A percentile compares a stretch with the other conserved stretches of the same genome.
phyloP scores from a whole-genome alignment of 164 flowering plant species.

The Echeveria elegans region DNA sequence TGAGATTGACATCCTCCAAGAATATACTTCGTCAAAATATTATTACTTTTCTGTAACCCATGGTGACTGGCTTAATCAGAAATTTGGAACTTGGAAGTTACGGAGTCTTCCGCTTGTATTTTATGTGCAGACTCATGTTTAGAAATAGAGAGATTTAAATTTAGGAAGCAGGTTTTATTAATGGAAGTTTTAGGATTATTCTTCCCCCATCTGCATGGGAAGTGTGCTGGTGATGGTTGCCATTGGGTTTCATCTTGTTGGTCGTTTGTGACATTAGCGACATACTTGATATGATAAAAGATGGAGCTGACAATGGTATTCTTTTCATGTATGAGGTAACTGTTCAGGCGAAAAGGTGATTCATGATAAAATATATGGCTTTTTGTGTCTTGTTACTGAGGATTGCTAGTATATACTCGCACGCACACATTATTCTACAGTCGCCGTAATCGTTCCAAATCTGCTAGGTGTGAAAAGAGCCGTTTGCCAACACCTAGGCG shows the following conservation, averaged over 20 bases:
- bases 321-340: slow-evolving; percentile 76
- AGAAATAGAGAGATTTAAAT: slow-evolving; percentile 12
- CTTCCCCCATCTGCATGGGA: slow-evolving; percentile 44
- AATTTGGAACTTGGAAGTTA: background rate
- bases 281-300: slow-evolving; percentile 60
- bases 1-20: background rate
- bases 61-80: background rate
- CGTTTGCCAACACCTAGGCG: slow-evolving; percentile 50
- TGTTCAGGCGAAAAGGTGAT: slow-evolving; percentile 28
- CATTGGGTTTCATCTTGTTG: slow-evolving; percentile 56
- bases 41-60: background rate
- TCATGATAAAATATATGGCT: background rate
- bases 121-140: background rate
- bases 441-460: slow-evolving; percentile 64
- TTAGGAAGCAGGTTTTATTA: slow-evolving; percentile 14
- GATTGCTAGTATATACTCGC: slow-evolving; percentile 14
- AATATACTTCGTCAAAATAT: background rate
- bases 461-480: slow-evolving; percentile 55
- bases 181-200: slow-evolving; percentile 20
- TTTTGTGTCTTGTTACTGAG: background rate
- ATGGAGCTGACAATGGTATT: slow-evolving; percentile 67
- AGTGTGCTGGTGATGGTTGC: slow-evolving; percentile 75
- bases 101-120: background rate
- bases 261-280: slow-evolving; percentile 50
- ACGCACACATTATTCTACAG: slow-evolving; percentile 29